A percentile compares a stretch with the other conserved stretches of the same genome.
phyloP scores from a whole-genome alignment of 1,284 basidiomycete genomes.

The Tylopilus orsonianus region DNA sequence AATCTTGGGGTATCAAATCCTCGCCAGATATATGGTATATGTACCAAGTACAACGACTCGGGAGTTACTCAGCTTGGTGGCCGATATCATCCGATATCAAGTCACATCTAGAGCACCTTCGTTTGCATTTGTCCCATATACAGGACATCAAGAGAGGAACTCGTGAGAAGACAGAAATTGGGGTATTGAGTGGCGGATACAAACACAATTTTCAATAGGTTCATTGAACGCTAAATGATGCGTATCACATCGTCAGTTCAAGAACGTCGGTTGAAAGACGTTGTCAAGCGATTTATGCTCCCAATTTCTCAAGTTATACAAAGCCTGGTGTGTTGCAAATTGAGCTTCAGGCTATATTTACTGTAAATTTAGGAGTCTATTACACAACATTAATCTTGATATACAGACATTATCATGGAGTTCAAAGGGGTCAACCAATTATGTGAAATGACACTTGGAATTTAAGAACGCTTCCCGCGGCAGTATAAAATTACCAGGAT shows the following conservation, averaged over 20 bases:
- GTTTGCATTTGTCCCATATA: background rate
- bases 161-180: background rate
- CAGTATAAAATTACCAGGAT: no score
- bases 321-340: background rate
- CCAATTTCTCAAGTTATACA: slow-evolving; percentile 3
- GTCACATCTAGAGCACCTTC: background rate
- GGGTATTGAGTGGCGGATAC: background rate
- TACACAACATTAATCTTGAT: background rate
- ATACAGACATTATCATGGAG: slow-evolving; percentile 11
- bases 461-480: no score
- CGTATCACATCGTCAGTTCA: no score
- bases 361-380: no score
- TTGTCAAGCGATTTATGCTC: background rate
- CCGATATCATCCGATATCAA: background rate
- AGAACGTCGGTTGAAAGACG: slow-evolving; percentile 1
- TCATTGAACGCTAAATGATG: background rate
- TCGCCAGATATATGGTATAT: background rate
- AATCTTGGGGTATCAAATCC: background rate
- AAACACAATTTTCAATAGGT: background rate
- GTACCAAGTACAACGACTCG: background rate
- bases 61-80: background rate
- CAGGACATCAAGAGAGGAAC: no score
- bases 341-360: no score
- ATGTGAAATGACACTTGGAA: background rate
- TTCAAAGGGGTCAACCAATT: background rate